Conservation (phyloP, 495 filamentous ascomycete species). For the Alectoria sarmentosa region DNA sequence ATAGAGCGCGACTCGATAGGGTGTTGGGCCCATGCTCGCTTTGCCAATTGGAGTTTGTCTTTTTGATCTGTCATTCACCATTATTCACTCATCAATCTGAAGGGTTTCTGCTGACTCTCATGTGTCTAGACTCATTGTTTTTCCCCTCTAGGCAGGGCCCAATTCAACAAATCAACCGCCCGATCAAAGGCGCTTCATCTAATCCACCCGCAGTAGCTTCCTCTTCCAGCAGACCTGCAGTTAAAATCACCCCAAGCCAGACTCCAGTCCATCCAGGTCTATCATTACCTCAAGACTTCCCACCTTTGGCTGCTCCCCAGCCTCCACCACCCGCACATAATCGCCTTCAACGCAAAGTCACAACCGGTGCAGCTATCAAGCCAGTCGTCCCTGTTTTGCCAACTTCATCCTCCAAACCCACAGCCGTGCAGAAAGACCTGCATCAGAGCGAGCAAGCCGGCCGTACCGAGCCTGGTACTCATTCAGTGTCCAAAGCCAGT, state of each 20-base stretch:
- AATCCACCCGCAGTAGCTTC: background rate
- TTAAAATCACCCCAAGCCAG: slow-evolving; percentile 16
- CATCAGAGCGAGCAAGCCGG: slow-evolving; percentile 19
- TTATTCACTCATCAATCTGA: background rate
- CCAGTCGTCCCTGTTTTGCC: slow-evolving; percentile 25
- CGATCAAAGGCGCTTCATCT: background rate
- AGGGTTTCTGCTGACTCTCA: background rate
- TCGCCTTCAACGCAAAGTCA: slow-evolving; percentile 13
- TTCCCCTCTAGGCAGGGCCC: background rate
- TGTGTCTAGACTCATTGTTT: background rate
- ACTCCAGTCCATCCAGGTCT: slow-evolving; percentile 22
- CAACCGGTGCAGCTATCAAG: slow-evolving; percentile 26
- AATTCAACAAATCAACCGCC: background rate
- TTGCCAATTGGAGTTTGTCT: background rate
- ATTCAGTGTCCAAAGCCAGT: slow-evolving; percentile 6
- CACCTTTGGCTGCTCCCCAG: slow-evolving; percentile 41
- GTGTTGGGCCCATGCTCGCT: slow-evolving; percentile 5
- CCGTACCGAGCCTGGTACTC: slow-evolving; percentile 25
- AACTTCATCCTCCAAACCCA: slow-evolving; percentile 23
- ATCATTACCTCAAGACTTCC: slow-evolving; percentile 42
- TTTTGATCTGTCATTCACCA: background rate
- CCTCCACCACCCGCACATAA: slow-evolving; percentile 11
- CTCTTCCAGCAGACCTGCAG: background rate
- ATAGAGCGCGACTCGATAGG: slow-evolving; percentile 4
- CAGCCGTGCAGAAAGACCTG: slow-evolving; percentile 27